phyloP scores from a whole-genome alignment of 1,139 yeast species.

The Suhomyces choctaworum region DNA sequence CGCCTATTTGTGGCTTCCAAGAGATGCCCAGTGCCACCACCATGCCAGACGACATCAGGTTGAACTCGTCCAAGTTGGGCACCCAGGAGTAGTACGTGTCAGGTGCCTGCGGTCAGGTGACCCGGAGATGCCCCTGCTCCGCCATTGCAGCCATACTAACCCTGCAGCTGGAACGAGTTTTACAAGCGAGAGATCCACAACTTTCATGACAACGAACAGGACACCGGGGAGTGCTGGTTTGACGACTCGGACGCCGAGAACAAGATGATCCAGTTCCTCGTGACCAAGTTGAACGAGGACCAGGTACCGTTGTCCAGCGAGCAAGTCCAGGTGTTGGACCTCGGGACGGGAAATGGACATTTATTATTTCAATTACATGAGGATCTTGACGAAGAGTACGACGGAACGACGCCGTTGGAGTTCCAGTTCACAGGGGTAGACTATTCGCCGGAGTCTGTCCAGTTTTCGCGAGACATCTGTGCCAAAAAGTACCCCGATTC shows the following conservation, averaged over 20 bases:
- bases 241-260: slow-evolving; percentile 89
- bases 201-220: slow-evolving; percentile 69
- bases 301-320: slow-evolving; percentile 30
- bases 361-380: slow-evolving; percentile 66
- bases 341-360: slow-evolving; percentile 97
- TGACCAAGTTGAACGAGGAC: slow-evolving; percentile 29
- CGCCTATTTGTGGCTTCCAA: too few relatives aligned
- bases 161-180: slow-evolving; percentile 77
- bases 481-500: slow-evolving; percentile 35
- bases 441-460: slow-evolving; percentile 76
- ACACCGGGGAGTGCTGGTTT: slow-evolving; percentile 96
- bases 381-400: slow-evolving; percentile 42
- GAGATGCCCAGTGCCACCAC: background rate
- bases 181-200: slow-evolving; percentile 71
- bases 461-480: slow-evolving; percentile 66
- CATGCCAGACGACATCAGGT: slow-evolving; percentile 52
- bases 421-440: slow-evolving; percentile 68
- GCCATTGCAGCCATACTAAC: slow-evolving; percentile 20
- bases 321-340: slow-evolving; percentile 55
- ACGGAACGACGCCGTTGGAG: slow-evolving; percentile 43
- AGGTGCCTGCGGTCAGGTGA: too few relatives aligned
- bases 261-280: slow-evolving; percentile 69
- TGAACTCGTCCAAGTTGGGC: slow-evolving; percentile 74
- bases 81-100: slow-evolving; percentile 66
- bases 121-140: background rate